Conservation (phyloP, 805 yeast genomes). For the Starmerella cellae region DNA sequence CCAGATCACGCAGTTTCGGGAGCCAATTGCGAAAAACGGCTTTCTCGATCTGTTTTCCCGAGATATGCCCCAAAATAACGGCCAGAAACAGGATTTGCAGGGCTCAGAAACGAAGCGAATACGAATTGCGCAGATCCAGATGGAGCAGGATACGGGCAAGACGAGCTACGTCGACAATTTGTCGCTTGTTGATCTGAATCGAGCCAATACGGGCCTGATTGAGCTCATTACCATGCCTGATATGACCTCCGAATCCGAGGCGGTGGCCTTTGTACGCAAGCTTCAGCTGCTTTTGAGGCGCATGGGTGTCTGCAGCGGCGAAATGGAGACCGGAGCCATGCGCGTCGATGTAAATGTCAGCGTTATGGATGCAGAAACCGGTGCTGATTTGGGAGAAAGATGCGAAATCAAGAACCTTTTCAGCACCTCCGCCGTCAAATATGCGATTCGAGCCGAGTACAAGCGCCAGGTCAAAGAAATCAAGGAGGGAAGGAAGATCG, state of each 20-base stretch:
- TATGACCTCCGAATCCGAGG: slow-evolving; percentile 50
- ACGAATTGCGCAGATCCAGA: slow-evolving; percentile 64
- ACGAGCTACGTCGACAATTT: slow-evolving; percentile 39
- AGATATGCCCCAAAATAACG: slow-evolving; percentile 33
- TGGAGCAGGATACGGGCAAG: slow-evolving; percentile 93
- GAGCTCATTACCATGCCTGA: slow-evolving; percentile 91
- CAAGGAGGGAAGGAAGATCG: slow-evolving; percentile 28
- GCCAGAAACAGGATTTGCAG: slow-evolving; percentile 3
- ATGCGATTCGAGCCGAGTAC: slow-evolving; percentile 62
- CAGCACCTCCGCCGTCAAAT: slow-evolving; percentile 63
- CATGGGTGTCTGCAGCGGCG: slow-evolving; percentile 70
- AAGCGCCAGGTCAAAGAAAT: slow-evolving; percentile 48
- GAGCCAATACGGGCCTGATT: slow-evolving; percentile 74
- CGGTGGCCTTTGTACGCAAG: slow-evolving; percentile 66
- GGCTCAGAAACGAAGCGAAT: slow-evolving; percentile 14
- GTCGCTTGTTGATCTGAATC: slow-evolving; percentile 59
- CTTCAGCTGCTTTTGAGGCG: slow-evolving; percentile 59
- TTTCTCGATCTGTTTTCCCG: slow-evolving; percentile 34
- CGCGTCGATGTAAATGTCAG: slow-evolving; percentile 92
- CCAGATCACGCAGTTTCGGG: slow-evolving; percentile 82
- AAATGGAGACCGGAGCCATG: slow-evolving; percentile 87
- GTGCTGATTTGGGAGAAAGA: slow-evolving; percentile 36
- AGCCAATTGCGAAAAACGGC: slow-evolving; percentile 68
- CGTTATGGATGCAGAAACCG: slow-evolving; percentile 27
- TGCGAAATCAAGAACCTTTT: slow-evolving; percentile 86